Base-by-base conservation (phyloP, 306 rosid genomes). In the Vachellia collinsii region DNA sequence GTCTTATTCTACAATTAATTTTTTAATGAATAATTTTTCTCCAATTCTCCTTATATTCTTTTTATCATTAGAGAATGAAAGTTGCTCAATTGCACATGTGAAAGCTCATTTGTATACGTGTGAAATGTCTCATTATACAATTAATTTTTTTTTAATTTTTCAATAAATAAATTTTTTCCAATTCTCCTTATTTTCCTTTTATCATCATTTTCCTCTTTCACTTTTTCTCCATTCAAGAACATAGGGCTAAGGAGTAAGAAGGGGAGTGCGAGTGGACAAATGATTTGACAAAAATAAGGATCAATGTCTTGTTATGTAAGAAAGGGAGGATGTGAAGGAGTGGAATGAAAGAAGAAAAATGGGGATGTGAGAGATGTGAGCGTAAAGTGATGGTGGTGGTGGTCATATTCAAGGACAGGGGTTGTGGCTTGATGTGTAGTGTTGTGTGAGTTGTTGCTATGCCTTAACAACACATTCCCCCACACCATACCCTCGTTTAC, bases 401-500 rank as follows among this genome's bases (percentile, higher is more conserved):
- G 16, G 13, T 46, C 50, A 3, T 46, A 46, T 1, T 46, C 50
- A 47, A 3, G 17, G 53, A 11, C 5, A 3, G 17, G 65, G 64
- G 36, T 0, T 58, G 36, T 58, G 12, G 12, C 22, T 34, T 58
- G 13, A n/a, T 58, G 36, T 58, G 14, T 0, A 2, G 9, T 56
- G 65, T 59, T 9, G 14, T 58, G 65, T 58, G 65, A 59, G 81
- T 75, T 74, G 74, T 37, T 74, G 59, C 39, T 25, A 29, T 69
- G 3, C 20, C 62, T 25, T 44, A 8, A n/a, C 14, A 23, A 16
- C 47, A 73, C 47, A 23, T n/a, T 1, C 70, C 50, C 43, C 62
- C 81, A 85, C 88, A 78, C 83, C n/a, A 85, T 85, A 75, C 0
- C 64, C 8, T 23, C 88, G 79, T 79, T 85, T n/a, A 82, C 63